Conservation (phyloP, 805 yeast genomes). For the Monosporozyma yasuniensis region DNA sequence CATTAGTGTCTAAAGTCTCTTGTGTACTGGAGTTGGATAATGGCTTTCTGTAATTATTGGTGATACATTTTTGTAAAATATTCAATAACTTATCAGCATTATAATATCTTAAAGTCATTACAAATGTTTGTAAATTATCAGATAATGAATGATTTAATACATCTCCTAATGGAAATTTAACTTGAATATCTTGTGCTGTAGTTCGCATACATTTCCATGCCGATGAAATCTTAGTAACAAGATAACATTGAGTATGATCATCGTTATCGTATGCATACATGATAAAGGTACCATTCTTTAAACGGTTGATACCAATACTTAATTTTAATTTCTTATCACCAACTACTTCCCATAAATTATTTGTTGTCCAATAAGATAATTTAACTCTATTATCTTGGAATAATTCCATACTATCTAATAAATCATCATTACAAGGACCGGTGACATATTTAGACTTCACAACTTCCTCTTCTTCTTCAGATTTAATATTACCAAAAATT, state of each 20-base stretch:
- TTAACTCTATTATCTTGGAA: constrained; percentile 13
- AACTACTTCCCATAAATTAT: constrained; percentile 17
- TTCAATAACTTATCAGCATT: constrained; percentile 16
- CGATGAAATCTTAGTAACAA: constrained; percentile 13
- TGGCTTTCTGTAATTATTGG: constrained; percentile 9
- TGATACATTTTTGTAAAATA: constrained; percentile 17
- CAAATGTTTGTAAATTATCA: background rate
- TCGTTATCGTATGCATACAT: constrained; percentile 10
- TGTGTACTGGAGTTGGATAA: constrained; percentile 21
- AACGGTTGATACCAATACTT: constrained; percentile 2
- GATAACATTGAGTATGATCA: constrained; percentile 6
- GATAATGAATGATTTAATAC: constrained; percentile 10
- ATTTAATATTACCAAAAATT: background rate
- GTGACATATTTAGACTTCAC: background rate
- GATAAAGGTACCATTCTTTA: constrained; percentile 6
- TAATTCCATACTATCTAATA: constrained; percentile 2
- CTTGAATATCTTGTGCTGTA: constrained; percentile 28
- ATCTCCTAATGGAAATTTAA: constrained; percentile 13
- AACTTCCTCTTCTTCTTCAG: background rate
- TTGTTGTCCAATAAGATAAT: constrained; percentile 19
- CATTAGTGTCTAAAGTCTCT: constrained; percentile 19
- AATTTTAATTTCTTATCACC: constrained; percentile 7
- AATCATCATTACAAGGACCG: background rate
- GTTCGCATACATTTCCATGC: constrained; percentile 20
- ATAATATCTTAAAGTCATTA: constrained; percentile 17